Evolutionary conservation across 2,329 filamentous ascomycete species (phyloP).

Genomic region (Lasiodiplodia gonubiensis): DNA sequence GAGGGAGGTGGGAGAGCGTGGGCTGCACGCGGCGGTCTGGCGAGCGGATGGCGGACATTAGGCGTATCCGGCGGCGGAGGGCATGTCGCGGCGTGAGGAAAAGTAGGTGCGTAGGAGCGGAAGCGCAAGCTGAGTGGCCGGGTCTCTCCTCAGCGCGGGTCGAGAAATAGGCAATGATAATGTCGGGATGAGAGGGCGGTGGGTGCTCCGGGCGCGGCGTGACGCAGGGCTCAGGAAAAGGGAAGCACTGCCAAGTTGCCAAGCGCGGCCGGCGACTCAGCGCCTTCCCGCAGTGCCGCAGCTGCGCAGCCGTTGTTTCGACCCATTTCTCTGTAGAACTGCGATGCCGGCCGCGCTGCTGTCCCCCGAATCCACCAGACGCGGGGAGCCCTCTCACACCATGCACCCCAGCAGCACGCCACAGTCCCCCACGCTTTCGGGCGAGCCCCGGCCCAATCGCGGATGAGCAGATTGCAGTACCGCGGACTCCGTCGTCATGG

Average conservation of each 20-base stretch:
- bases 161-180: constrained; percentile 2
- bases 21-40: constrained; percentile 4
- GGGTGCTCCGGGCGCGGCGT: constrained; percentile 18
- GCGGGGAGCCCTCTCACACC: neutral
- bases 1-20: constrained; percentile 10
- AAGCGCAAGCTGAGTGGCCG: constrained; percentile 9
- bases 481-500: constrained; percentile 10
- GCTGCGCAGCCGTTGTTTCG: constrained; percentile 13
- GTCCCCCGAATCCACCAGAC: neutral
- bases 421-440: neutral
- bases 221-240: constrained; percentile 20
- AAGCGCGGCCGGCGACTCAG: neutral
- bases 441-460: neutral
- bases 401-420: neutral
- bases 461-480: constrained; percentile 20
- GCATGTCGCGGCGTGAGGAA: constrained; percentile 6
- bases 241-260: neutral
- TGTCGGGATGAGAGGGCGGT: constrained; percentile 22
- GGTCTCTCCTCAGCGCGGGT: constrained; percentile 17
- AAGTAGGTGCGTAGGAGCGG: constrained; percentile 4
- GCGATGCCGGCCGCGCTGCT: neutral
- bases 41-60: constrained; percentile 21
- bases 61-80: constrained; percentile 2
- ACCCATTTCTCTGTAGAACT: neutral
- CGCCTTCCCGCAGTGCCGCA: neutral